Evolutionary conservation across 1,284 basidiomycete species (phyloP), one percentile per base, ranked within the genome.

Genomic region (Naganishia sp.): DNA sequence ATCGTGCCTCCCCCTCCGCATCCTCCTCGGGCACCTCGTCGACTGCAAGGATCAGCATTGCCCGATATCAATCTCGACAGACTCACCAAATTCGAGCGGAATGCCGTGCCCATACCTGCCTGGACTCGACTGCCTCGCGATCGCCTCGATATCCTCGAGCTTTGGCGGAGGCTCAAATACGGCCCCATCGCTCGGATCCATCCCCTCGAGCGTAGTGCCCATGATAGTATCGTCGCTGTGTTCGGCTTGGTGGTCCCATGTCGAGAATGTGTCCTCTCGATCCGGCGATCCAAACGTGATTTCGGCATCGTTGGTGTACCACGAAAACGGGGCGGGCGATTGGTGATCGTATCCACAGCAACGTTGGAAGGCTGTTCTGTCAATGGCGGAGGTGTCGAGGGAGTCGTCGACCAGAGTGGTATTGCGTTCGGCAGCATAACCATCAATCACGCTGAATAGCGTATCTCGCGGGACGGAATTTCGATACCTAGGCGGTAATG

Each of bases 21-120:
- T 75, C 77, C 46, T 90, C 90, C 75, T 92, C 90, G 57, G 89
- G 36, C 39, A 92, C 90, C 72, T 92, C 92, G 69, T 70, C 70
- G 43, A 73, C 72, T 73, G 44, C 15, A 54, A n/a, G 13, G 18
- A 25, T 61, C 57, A 63, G 31, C 28, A 54, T 21, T 23, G 28
- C 63, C n/a, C 55, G 21, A 44, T 28, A 42, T n/a, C 13, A 33
- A 45, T 13, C 43, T n/a, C 6, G 15, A 21, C 6, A 18, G 48
- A 72, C 75, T 73, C 64, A 77, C 75, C 77, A 68, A 78, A 78
- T n/a, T 92, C 89, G 73, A 94, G 81, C 31, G 92, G 91, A 31
- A 89, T 89, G 43, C 92, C 92, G 74, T 94, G 91, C 42, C 90
- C 80, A 74, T 94, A 93, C 59, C 90, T 85, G 45, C 81, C 85